Base-by-base conservation (phyloP, 1,284 basidiomycete species). In the Trichosporon ovoides region DNA sequence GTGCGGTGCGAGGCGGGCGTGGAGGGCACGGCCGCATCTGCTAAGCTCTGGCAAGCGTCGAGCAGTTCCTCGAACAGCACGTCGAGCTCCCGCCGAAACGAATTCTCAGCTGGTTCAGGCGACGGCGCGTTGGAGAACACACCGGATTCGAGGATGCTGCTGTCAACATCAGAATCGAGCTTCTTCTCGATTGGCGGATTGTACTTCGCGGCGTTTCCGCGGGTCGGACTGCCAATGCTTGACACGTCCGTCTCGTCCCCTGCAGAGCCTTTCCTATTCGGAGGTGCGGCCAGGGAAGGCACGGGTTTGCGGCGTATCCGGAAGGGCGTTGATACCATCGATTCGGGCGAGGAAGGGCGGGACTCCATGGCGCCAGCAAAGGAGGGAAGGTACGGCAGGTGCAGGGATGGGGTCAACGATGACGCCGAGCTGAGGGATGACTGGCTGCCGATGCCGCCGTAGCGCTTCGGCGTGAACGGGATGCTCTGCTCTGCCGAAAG, bases 51-150 rank as follows among this genome's bases (percentile, higher is more conserved):
- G 40, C 57, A 59, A 50, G 61, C 51, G 12, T 59, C 51, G 4
- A 61, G 40, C 13, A 64, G 57, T 24, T 64, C 63, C 38, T 61
- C 60, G 18, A 64, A 64, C 20, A 64, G 55, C 2, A 24, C 24
- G 51, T 64, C 63, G 19, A 64, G 36, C 37, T 61, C 62, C 19
- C 12, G 16, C 18, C 35, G 34, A 36, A 63, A 60, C 9, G 52
- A 49, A 10, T 18, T 38, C 34, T 38, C 19, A 31, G 46, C 28
- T 31, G 28, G 36, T 24, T 16, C 24, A 7, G 3, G 38, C 7
- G 13, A 13, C 6, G 46, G 9, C 3, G 7, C 20, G 36, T 24
- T 19, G 16, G 28, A 31, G 28, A 31, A 31, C 5, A 31, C 9
- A 5, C 28, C 28, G 28, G 28, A 31, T 31, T 19, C 38, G 4